A percentile compares a stretch with the other conserved stretches of the same genome.
Evolutionary conservation across 257 asterid species (phyloP).

Genomic region (Verbascum thapsus): DNA sequence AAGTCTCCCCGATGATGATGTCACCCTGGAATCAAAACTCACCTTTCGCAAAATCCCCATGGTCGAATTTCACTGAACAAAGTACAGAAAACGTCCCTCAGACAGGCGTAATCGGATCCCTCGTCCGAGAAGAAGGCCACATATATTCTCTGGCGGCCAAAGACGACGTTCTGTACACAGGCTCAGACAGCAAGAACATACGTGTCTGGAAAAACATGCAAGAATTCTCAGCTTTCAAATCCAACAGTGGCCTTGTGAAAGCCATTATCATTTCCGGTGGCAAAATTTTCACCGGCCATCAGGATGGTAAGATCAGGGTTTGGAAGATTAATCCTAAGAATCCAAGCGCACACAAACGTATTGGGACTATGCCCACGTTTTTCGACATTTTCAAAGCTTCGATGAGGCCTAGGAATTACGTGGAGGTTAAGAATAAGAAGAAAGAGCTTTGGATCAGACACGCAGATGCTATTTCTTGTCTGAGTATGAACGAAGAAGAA

Average conservation of each 20-base stretch:
- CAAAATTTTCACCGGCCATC: slow-evolving; percentile 43
- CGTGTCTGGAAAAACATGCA: slow-evolving; percentile 42
- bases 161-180: slow-evolving; percentile 31
- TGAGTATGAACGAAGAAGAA: slow-evolving; percentile 36
- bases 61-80: slow-evolving; percentile 30
- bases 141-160: slow-evolving; percentile 40
- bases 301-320: slow-evolving; percentile 47
- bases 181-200: no score
- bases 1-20: slow-evolving; percentile 46
- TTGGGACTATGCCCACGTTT: slow-evolving; percentile 39
- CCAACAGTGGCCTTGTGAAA: slow-evolving; percentile 44
- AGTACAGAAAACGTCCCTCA: slow-evolving; percentile 25
- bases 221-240: slow-evolving; percentile 42
- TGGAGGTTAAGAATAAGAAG: slow-evolving; percentile 38
- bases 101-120: slow-evolving; percentile 37
- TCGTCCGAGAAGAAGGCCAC: slow-evolving; percentile 47
- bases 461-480: slow-evolving; percentile 44
- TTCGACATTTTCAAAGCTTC: slow-evolving; percentile 41
- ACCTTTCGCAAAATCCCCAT: slow-evolving; percentile 30
- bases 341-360: slow-evolving; percentile 32
- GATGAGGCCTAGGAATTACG: slow-evolving; percentile 39
- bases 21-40: slow-evolving; percentile 44
- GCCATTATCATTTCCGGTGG: no score
- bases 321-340: slow-evolving; percentile 35
- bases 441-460: slow-evolving; percentile 40